phyloP scores from a whole-genome alignment of 2,329 filamentous ascomycete species.

The Fusarium mundagurra region DNA sequence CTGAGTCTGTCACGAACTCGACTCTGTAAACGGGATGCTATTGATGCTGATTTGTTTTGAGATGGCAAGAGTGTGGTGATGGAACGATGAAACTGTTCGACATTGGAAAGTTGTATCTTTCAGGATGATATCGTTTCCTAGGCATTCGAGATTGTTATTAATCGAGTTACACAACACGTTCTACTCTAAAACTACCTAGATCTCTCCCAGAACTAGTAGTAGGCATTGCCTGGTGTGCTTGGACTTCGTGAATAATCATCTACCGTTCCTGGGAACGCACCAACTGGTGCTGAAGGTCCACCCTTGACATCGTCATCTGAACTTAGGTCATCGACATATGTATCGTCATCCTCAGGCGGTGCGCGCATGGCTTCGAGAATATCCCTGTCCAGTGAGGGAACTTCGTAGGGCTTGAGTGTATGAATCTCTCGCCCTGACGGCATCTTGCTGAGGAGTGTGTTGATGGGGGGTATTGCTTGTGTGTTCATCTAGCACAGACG shows the following conservation, averaged over 20 bases:
- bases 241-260: constrained; percentile 49
- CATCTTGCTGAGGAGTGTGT: constrained; percentile 78
- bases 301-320: constrained; percentile 52
- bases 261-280: constrained; percentile 61
- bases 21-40: not conserved
- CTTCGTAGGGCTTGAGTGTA: constrained; percentile 72
- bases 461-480: constrained; percentile 77
- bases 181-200: not conserved
- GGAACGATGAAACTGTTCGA: not conserved
- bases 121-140: not conserved
- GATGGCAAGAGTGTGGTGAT: not conserved
- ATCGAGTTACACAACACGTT: not conserved
- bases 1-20: not conserved
- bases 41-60: not conserved
- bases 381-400: constrained; percentile 71
- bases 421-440: constrained; percentile 92
- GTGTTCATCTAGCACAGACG: constrained; percentile 72
- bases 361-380: constrained; percentile 69
- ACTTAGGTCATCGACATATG: constrained; percentile 48
- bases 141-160: not conserved
- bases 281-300: constrained; percentile 50
- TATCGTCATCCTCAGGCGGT: constrained; percentile 48
- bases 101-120: not conserved
- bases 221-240: constrained; percentile 49
- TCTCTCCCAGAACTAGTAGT: constrained; percentile 46